Base-by-base conservation (phyloP, 2,329 filamentous ascomycete species). In the Claviceps sp. region DNA sequence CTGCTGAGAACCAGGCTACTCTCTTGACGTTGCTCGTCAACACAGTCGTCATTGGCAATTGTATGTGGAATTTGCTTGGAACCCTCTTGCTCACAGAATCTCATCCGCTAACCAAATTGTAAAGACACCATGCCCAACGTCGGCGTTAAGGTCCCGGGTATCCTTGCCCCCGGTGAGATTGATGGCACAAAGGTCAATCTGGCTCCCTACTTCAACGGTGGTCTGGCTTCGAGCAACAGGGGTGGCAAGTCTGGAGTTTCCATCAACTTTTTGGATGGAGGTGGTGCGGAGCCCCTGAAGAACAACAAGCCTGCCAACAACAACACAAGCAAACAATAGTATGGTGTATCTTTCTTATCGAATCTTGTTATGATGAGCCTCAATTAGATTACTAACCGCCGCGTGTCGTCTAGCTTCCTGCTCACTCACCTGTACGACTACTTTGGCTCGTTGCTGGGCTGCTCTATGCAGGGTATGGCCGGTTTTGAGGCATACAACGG, bases 31-130 rank as follows among this genome's bases (percentile, higher is more conserved):
- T 78, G 1, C 63, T 83, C 4, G 78, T 83, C 59, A 82, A 82
- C 65, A 82, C 78, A 6, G 80, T 75, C 19, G 77, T 82, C 55
- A 79, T 81, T 57, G 80, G 80, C n/a, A 81, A 80, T 64, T 80
- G 73, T 74, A 61, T 3, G 47, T 49, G 30, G 11, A 34, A 1
- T 34, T 4, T 0, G 3, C 30, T 10, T 34, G 10, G 30, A 11
- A 10, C 11, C 30, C 10, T 4, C 30, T 34, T 10, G 10, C 30
- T 34, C 10, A 34, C 30, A 34, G 30, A 34, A 11, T 34, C 10
- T 34, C 30, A 34, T 34, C 30, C 4, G 30, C 30, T 34, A 8
- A 34, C 30, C 30, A 11, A 34, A 3, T 1, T 11, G 10, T 34
- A 34, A 34, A 75, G 73, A 79, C 61, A 78, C 75, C 7, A 63